Base-by-base conservation (phyloP, 108 stramenopile genomes). In the Conticribra weissflogii region DNA sequence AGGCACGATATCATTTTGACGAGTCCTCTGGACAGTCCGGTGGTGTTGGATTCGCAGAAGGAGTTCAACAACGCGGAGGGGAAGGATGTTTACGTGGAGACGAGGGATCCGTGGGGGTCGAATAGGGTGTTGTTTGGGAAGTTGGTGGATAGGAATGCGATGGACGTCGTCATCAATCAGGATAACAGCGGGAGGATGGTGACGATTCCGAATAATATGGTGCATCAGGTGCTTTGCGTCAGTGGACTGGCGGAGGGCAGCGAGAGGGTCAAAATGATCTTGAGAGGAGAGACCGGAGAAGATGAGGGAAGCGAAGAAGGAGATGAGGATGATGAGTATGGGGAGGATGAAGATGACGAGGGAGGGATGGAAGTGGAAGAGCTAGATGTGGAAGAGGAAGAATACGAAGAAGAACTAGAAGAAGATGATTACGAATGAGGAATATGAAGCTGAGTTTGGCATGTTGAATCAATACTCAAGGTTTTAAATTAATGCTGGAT, bases 121-220 rank as follows among this genome's bases (percentile, higher is more conserved):
- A 96, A 96, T 63, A 63, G 95, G 7, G 82, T 87, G 8, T 54
- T 93, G 63, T 65, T 68, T n/a, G 95, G 94, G 0, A 86, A 83
- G 50, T 65, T 96, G 18, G 71, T 91, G 19, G 89, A 89, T 63
- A 82, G 94, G 29, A 93, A 93, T 66, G 72, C 91, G 2, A 78
- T 96, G 83, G 90, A 96, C 68, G 72, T 96, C 0, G 74, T 89
- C 30, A 88, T 95, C 50, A 92, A 89, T 59, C 69, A 87, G 44
- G 71, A 78, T 59, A 76, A 76, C 29, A 86, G 89, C 52, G 91
- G 91, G 49, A 76, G 90, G 29, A 86, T 91, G 85, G 92, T 93
- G 8, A 93, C 92, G 7, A 84, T 93, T 63, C 92, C 92, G n/a
- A 53, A 78, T 66, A 59, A 58, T 59, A 78, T 78, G 76, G 59